Evolutionary conservation across 108 stramenopile genomes (phyloP), one percentile per base, ranked within the genome.

Genomic region (Hondaea fermentalgiana): DNA sequence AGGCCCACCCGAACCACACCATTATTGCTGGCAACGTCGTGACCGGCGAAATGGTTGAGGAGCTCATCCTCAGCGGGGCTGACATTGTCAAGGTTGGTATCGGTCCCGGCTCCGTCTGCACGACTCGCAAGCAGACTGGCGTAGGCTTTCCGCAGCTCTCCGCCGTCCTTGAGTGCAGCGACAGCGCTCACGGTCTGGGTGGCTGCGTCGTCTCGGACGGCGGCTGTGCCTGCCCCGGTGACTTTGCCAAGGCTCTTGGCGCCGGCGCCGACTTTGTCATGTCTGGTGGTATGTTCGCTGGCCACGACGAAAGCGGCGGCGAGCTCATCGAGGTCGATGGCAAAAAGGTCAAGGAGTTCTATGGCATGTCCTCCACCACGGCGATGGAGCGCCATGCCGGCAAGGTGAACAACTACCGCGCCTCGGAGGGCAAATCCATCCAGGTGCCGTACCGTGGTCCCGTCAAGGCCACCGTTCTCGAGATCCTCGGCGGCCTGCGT

Each of bases 381-480:
- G 93, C 93, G 60, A 94, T 94, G 93, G 58, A 91, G 59, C 92
- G 91, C 91, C 92, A 94, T 76, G 57, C 90, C 16, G 93, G 93
- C 6, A 91, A 91, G 14, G 93, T 94, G 5, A 91, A 92, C 16
- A 91, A 92, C 72, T 94, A 94, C 87, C 92, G 93, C 35, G 91
- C 91, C 58, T 87, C 72, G 47, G 93, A 94, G 88, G 93, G 93
- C 14, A 94, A 94, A 91, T 72, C 90, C 21, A 92, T 94, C 23
- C 25, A 58, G 44, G 87, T 94, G 12, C 92, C 91, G 14, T 92
- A 92, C 72, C 57, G 69, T 44, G 93, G 93, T 2, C 90, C 92
- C 42, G 91, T 94, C 60, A 35, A 45, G 53, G 87, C 58, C 42
- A 93, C 92, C 90, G 87, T 94, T 6, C 69, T 91, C 87, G 92